phyloP scores from a whole-genome alignment of 495 filamentous ascomycete species.

The Neurospora tetrasperma region DNA sequence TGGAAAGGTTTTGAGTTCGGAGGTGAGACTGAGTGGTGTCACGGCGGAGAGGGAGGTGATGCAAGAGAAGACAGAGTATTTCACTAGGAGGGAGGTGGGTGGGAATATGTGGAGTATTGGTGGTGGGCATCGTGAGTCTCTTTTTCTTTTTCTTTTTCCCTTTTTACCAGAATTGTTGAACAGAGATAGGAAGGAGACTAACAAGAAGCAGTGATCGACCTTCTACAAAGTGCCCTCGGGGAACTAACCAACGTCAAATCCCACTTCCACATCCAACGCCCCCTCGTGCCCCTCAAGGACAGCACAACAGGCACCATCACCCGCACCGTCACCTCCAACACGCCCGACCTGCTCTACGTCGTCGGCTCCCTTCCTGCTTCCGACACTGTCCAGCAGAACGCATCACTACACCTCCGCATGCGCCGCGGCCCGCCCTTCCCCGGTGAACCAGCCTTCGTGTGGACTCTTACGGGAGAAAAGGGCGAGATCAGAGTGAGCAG shows the following conservation, averaged over 20 bases:
- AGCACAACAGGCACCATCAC: constrained; percentile 15
- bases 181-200: not conserved
- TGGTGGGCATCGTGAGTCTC: constrained; percentile 37
- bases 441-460: constrained; percentile 36
- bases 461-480: constrained; percentile 45
- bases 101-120: constrained; percentile 44
- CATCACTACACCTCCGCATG: constrained; percentile 34
- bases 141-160: not conserved
- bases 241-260: constrained; percentile 27
- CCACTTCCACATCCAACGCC: constrained; percentile 37
- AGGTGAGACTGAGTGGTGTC: constrained; percentile 32
- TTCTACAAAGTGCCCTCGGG: constrained; percentile 34
- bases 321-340: constrained; percentile 23
- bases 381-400: constrained; percentile 14
- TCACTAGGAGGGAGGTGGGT: constrained; percentile 33
- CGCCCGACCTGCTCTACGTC: constrained; percentile 38
- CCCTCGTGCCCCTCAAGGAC: constrained; percentile 25
- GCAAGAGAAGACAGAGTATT: constrained; percentile 30
- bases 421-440: constrained; percentile 42
- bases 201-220: constrained; percentile 20
- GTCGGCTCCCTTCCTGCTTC: constrained; percentile 35
- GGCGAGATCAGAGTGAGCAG: constrained; percentile 44
- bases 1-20: constrained; percentile 44
- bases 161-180: too few relatives aligned
- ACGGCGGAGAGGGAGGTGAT: constrained; percentile 24